These are phyloP conservation scores for Cytidiella melzeri DNA, from an alignment of 768 basidiomycete species.

Conservation along the genomic window DNA sequence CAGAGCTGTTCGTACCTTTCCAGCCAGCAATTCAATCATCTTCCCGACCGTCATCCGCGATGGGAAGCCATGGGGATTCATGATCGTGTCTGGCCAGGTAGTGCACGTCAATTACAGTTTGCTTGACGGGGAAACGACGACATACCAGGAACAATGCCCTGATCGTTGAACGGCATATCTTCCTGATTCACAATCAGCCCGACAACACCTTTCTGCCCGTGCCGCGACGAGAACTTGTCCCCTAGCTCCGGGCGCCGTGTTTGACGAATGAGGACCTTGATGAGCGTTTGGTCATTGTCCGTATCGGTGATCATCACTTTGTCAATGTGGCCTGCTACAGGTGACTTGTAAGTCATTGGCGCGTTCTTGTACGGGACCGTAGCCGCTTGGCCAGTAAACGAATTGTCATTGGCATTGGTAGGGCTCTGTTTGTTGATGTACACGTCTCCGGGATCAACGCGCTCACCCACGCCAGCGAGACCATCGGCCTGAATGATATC, in stretches of 20 bases:
- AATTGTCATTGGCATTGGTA: slow-evolving; percentile 88
- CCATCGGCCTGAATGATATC: slow-evolving; percentile 91
- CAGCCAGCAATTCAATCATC: slow-evolving; percentile 97
- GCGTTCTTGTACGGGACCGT: slow-evolving; percentile 87
- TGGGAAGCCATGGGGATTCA: slow-evolving; percentile 99
- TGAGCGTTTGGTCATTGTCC: slow-evolving; percentile 91
- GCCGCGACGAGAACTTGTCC: slow-evolving; percentile 97
- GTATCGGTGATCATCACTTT: slow-evolving; percentile 97
- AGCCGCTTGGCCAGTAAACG: slow-evolving; percentile 77
- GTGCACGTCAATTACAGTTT: background rate
- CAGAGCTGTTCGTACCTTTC: slow-evolving; percentile 55
- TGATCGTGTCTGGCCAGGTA: slow-evolving; percentile 77
- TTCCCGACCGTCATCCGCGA: slow-evolving; percentile 99
- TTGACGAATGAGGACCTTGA: slow-evolving; percentile 97
- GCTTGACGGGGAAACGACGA: slow-evolving; percentile 12
- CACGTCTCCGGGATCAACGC: slow-evolving; percentile 87
- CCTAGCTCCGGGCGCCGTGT: slow-evolving; percentile 94
- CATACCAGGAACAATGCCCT: slow-evolving; percentile 87
- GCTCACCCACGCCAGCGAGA: slow-evolving; percentile 90
- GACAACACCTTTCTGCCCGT: slow-evolving; percentile 99
- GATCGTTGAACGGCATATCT: slow-evolving; percentile 99
- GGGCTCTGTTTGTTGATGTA: slow-evolving; percentile 98
- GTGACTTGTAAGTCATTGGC: slow-evolving; percentile 90
- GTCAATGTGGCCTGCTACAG: slow-evolving; percentile 91
- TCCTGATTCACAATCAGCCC: slow-evolving; percentile 98